Evolutionary conservation across 2,329 filamentous ascomycete genomes (phyloP).

Genomic region (Camillea tinctor): DNA sequence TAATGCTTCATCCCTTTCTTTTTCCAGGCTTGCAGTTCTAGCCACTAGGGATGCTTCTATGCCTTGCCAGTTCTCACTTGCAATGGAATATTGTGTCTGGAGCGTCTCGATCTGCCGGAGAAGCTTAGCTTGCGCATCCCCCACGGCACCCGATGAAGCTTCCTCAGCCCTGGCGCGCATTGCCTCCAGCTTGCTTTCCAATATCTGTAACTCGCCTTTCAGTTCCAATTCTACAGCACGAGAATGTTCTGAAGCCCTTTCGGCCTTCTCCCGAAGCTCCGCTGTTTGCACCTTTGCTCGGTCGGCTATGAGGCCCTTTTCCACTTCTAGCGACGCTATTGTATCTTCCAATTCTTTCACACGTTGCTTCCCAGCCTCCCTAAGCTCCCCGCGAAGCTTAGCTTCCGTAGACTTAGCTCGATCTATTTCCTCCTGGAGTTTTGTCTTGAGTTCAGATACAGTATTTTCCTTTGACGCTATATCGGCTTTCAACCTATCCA

Average conservation of each 20-base stretch:
- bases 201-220: conserved; percentile 70
- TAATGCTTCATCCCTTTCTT: conserved; percentile 83
- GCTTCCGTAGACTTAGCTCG: conserved; percentile 66
- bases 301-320: conserved; percentile 73
- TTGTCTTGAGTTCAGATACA: conserved; percentile 66
- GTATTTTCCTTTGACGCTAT: conserved; percentile 61
- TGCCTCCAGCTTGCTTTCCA: conserved; percentile 88
- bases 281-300: conserved; percentile 63
- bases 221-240: conserved; percentile 72
- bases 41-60: conserved; percentile 85
- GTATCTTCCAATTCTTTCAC: conserved; percentile 55
- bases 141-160: conserved; percentile 75
- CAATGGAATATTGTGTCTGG: conserved; percentile 91
- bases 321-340: conserved; percentile 66
- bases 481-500: conserved; percentile 62
- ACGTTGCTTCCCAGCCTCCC: conserved; percentile 62
- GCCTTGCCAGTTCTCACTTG: conserved; percentile 96
- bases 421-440: conserved; percentile 66
- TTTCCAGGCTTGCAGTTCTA: conserved; percentile 75
- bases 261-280: conserved; percentile 70
- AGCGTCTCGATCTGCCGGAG: conserved; percentile 92
- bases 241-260: conserved; percentile 69
- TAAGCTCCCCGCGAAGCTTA: conserved; percentile 64
- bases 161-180: conserved; percentile 86
- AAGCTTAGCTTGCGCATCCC: conserved; percentile 84